These are phyloP conservation scores for Leishmania amazonensis DNA, from an alignment of 208 protist genomes.

Conservation along the genomic window DNA sequence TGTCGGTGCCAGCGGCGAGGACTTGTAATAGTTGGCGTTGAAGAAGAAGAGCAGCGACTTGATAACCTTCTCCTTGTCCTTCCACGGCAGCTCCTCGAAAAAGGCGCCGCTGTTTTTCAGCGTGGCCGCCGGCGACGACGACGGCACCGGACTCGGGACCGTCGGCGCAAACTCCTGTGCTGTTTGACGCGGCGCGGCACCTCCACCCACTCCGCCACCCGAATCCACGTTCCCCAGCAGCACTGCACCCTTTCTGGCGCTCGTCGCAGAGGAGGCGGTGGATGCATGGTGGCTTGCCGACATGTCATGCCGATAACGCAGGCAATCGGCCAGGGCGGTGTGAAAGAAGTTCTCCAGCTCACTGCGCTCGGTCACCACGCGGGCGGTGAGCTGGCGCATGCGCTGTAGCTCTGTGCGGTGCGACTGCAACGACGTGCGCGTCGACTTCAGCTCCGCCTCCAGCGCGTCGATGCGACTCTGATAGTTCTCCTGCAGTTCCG, in stretches of 20 bases:
- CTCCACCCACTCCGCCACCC: neutral
- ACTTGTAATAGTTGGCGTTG: conserved; percentile 73
- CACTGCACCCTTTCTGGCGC: neutral
- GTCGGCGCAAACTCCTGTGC: neutral
- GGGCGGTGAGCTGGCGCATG: conserved; percentile 49
- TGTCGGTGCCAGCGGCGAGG: neutral
- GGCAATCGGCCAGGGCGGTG: conserved; percentile 66
- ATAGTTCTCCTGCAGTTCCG: conserved; percentile 42
- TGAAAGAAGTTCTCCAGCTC: conserved; percentile 85
- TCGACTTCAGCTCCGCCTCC: conserved; percentile 51
- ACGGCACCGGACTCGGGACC: neutral
- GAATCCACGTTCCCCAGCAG: neutral
- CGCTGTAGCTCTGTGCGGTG: conserved; percentile 59
- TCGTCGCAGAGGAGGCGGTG: neutral
- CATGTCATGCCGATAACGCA: conserved; percentile 36
- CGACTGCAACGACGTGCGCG: conserved; percentile 39
- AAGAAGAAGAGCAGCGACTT: conserved; percentile 85
- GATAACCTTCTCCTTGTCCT: conserved; percentile 87
- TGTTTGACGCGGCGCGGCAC: neutral
- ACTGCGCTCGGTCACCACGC: conserved; percentile 66
- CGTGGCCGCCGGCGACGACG: neutral
- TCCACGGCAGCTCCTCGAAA: conserved; percentile 69
- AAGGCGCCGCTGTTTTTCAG: conserved; percentile 25
- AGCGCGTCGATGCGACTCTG: conserved; percentile 40
- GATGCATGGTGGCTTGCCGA: conserved; percentile 1